Conservation (phyloP, 2,329 filamentous ascomycete genomes). For the Trematosphaeria pertusa region DNA sequence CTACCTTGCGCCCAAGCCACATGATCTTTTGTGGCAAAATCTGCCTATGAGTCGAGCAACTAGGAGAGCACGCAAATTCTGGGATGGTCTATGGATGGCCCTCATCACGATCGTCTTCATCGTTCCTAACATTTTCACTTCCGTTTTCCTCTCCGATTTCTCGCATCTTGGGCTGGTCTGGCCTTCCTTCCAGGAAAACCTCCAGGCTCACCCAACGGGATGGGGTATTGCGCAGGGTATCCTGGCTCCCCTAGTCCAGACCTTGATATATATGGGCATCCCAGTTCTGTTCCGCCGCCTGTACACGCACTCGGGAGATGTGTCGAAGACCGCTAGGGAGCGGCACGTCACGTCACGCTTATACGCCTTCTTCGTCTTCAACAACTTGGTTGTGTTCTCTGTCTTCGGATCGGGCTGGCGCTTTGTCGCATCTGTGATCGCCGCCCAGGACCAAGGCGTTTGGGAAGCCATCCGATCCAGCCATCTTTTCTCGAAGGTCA, state of each 20-base stretch:
- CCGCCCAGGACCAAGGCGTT: constrained; percentile 59
- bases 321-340: constrained; percentile 90
- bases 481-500: constrained; percentile 69
- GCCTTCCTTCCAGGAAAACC: constrained; percentile 73
- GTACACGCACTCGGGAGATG: constrained; percentile 81
- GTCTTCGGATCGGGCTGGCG: constrained; percentile 87
- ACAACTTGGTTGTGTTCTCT: constrained; percentile 93
- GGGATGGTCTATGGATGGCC: constrained; percentile 84
- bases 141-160: constrained; percentile 89
- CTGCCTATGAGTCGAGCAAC: constrained; percentile 74
- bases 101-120: constrained; percentile 85
- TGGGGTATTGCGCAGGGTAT: constrained; percentile 96
- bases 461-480: constrained; percentile 72
- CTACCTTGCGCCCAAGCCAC: constrained; percentile 80
- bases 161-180: constrained; percentile 82
- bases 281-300: constrained; percentile 90
- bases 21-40: constrained; percentile 96
- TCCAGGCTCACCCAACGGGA: constrained; percentile 66
- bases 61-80: constrained; percentile 73
- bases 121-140: constrained; percentile 89
- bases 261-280: constrained; percentile 82
- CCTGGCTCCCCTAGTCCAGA: constrained; percentile 82
- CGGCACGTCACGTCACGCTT: constrained; percentile 88
- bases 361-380: constrained; percentile 97
- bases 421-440: constrained; percentile 73